Base-by-base conservation (phyloP, 176 grass and related monocot species). In the Aegilops tauschii region DNA sequence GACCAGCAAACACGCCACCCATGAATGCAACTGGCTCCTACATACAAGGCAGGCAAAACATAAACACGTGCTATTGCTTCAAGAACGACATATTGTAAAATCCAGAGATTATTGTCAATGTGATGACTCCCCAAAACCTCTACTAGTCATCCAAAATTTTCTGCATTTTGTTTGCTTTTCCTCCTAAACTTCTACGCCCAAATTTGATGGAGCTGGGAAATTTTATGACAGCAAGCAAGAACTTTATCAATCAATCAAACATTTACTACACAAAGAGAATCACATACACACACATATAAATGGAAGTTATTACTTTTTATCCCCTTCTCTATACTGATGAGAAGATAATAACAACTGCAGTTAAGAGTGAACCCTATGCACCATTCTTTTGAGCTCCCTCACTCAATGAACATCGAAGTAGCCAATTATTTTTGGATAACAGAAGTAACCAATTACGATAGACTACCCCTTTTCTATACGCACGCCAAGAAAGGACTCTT, bases 1-100 rank as follows among this genome's bases (percentile, higher is more conserved):
- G 86, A 36, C 97, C 97, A 40, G 97, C 97, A 87, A 99, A 94
- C 61, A 96, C 77, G 64, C 97, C 97, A 86, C 97, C 97, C 92
- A 94, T 17, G 80, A 96, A 94, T 66, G 97, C 92, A 81, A 98
- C 89, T n/a, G 97, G 97, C 87, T 98, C 97, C 97, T 98, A 61
- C 31, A 77, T n/a, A 58, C 16, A 65, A 73, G n/a, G 29, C 20
- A 85, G 2, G 12, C 12, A 21, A 50, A 80, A 59, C 16, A 76
- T 84, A 30, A 87, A 23, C 34, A 79, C 44, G n/a, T 44, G 10
- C 44, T 78, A 29, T 36, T 61, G 35, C 47, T 58, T 28, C 12
- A 23, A 49, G 1, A 5, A 59, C 52, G 36, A 79, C 21, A 39
- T 4, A 16, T 18, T 63, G 30, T 62, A 32, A 61, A 32, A 37